Evolutionary conservation across 768 basidiomycete genomes (phyloP).

Genomic region (Tulasnella sp.): DNA sequence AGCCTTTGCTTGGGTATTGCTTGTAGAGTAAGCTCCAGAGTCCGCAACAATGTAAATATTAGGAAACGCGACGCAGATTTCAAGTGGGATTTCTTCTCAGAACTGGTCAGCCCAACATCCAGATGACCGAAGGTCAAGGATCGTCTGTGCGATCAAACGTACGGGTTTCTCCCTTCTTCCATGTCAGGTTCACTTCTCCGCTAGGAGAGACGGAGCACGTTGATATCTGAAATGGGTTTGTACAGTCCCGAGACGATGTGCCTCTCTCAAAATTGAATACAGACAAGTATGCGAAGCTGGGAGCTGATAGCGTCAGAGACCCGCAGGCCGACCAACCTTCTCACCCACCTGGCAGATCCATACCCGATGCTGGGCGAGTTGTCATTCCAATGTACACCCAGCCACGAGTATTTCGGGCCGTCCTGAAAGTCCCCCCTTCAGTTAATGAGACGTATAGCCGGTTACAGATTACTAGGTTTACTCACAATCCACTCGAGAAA

Average conservation of each 20-base stretch:
- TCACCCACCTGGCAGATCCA: neutral
- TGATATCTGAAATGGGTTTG: neutral
- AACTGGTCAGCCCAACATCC: neutral
- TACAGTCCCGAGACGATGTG: neutral
- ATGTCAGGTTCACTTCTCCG: neutral
- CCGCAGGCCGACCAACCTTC: neutral
- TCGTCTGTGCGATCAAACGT: neutral
- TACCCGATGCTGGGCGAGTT: neutral
- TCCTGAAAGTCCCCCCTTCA: neutral
- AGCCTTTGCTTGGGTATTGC: neutral
- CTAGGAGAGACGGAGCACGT: neutral
- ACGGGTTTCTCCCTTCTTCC: conserved; percentile 2
- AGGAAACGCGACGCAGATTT: neutral
- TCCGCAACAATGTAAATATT: neutral
- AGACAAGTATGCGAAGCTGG: neutral
- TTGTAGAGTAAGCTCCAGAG: neutral
- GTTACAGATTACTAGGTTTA: neutral
- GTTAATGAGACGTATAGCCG: neutral
- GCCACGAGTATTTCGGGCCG: neutral
- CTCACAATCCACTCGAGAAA: neutral
- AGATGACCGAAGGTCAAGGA: neutral
- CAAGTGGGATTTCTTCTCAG: neutral
- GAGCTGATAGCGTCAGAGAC: neutral
- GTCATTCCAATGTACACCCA: neutral
- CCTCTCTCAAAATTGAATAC: neutral